Evolutionary conservation across 129 eudicot genomes (phyloP).

Genomic region (Ambrosia trifida): DNA sequence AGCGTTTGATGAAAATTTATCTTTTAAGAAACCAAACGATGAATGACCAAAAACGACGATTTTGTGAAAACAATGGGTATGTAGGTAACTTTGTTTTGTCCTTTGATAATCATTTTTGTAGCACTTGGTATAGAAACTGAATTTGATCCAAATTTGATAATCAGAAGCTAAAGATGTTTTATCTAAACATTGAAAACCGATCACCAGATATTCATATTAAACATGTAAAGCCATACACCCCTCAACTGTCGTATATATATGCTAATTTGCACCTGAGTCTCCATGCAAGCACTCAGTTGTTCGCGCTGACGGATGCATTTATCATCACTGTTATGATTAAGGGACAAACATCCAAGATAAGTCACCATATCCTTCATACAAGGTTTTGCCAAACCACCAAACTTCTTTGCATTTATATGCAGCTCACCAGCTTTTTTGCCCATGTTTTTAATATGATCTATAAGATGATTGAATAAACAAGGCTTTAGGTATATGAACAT

Average conservation of each 20-base stretch:
- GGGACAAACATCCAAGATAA: conserved; percentile 43
- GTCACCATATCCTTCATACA: conserved; percentile 41
- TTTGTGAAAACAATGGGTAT: not conserved
- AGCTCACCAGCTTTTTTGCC: conserved; percentile 42
- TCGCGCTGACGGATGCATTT: conserved; percentile 37
- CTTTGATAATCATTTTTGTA: not conserved
- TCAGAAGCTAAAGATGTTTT: not conserved
- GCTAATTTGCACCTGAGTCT: conserved; percentile 28
- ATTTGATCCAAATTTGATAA: not conserved
- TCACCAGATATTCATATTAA: not conserved
- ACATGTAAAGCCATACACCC: not conserved
- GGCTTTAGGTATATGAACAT: not conserved
- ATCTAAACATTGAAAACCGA: not conserved
- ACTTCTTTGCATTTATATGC: conserved; percentile 38
- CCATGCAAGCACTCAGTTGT: conserved; percentile 31
- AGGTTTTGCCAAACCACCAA: conserved; percentile 40
- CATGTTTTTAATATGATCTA: conserved; percentile 25
- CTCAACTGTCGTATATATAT: not conserved
- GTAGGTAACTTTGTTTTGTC: not conserved
- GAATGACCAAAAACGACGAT: not conserved
- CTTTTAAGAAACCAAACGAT: not conserved
- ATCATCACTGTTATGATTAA: conserved; percentile 39
- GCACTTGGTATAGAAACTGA: not conserved
- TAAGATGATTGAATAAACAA: conserved; percentile 8
- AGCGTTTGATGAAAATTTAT: not conserved